Evolutionary conservation across 2,329 filamentous ascomycete genomes (phyloP).

Genomic region (Fusarium sp.): DNA sequence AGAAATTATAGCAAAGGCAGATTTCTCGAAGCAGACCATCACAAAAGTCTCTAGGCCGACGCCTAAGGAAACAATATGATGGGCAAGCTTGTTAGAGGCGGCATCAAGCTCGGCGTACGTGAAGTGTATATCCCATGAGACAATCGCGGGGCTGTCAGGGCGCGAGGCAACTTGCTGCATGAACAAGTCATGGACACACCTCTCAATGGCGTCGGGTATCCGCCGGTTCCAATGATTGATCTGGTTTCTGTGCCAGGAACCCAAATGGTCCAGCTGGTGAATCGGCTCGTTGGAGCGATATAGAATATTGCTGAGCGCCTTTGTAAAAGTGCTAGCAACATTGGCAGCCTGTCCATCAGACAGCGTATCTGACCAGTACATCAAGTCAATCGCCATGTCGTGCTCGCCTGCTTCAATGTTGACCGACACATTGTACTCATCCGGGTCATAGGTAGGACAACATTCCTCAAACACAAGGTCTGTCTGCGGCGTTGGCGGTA

Average conservation of each 20-base stretch:
- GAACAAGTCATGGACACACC: slow-evolving; percentile 26
- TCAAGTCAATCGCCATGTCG: slow-evolving; percentile 34
- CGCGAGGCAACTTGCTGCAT: background rate
- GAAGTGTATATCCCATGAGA: slow-evolving; percentile 27
- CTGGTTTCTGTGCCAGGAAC: background rate
- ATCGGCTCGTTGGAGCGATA: slow-evolving; percentile 9
- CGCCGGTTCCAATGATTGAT: slow-evolving; percentile 17
- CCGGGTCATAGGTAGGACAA: slow-evolving; percentile 36
- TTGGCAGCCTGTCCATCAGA: slow-evolving; percentile 30
- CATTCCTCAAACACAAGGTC: slow-evolving; percentile 35
- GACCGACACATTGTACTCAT: slow-evolving; percentile 36
- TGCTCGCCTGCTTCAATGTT: slow-evolving; percentile 32
- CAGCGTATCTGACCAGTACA: slow-evolving; percentile 37
- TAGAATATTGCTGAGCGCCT: slow-evolving; percentile 31
- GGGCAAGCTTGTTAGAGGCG: slow-evolving; percentile 20
- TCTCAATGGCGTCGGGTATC: slow-evolving; percentile 10
- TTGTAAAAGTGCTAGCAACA: slow-evolving; percentile 26
- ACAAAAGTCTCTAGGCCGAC: slow-evolving; percentile 5
- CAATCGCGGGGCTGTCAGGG: slow-evolving; percentile 15
- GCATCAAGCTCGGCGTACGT: slow-evolving; percentile 32
- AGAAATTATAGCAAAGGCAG: slow-evolving; percentile 13
- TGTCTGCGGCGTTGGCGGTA: slow-evolving; percentile 8
- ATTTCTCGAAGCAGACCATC: slow-evolving; percentile 32
- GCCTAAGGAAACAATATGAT: slow-evolving; percentile 1
- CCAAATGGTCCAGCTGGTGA: slow-evolving; percentile 17